Percentiles rank a stretch among this genome's conserved stretches.
phyloP scores from a whole-genome alignment of 179 eudicot species.

The Patellifolia procumbens region DNA sequence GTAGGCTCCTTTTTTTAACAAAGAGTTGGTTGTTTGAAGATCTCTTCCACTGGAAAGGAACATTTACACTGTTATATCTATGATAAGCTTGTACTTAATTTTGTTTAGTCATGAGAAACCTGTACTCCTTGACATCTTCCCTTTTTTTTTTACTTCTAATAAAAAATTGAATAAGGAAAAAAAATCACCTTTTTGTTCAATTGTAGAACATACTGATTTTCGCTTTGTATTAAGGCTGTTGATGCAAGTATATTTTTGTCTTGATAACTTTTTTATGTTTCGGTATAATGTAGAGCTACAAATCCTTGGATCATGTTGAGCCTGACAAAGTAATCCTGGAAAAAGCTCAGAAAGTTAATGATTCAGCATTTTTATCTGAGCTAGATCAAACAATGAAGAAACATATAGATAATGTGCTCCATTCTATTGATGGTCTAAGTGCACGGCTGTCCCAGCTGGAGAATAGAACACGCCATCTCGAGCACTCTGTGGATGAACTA shows the following conservation, averaged over 20 bases:
- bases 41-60: no score
- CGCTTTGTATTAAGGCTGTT: not conserved
- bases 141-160: no score
- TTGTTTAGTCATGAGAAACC: no score
- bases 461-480: constrained; percentile 48
- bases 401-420: constrained; percentile 44
- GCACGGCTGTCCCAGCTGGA: constrained; percentile 54
- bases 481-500: constrained; percentile 52
- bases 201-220: no score
- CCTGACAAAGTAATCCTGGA: constrained; percentile 37
- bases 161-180: no score
- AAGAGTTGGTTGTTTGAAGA: no score
- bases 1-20: no score
- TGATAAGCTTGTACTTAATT: no score
- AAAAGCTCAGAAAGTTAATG: constrained; percentile 38
- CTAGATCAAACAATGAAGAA: constrained; percentile 45
- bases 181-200: no score
- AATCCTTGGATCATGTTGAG: constrained; percentile 36
- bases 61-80: no score
- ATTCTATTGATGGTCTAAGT: constrained; percentile 48
- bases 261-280: not conserved
- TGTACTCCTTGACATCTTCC: no score
- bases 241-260: not conserved
- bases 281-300: constrained; percentile 36
- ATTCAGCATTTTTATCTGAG: constrained; percentile 40